phyloP scores from a whole-genome alignment of 1,139 yeast species.

The Yamadazyma membranifaciens region DNA sequence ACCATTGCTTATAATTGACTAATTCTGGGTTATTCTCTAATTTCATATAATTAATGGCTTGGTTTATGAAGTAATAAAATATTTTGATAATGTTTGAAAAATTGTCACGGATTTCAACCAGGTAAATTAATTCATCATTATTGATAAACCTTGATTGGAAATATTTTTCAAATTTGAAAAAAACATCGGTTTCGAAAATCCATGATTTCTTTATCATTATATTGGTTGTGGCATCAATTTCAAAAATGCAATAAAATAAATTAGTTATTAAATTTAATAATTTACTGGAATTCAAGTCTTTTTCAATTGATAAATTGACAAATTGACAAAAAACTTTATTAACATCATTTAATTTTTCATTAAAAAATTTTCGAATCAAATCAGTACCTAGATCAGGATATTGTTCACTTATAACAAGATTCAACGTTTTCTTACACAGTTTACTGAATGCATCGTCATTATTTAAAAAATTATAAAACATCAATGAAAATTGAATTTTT shows the following conservation, averaged over 20 bases:
- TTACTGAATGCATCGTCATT: conserved; percentile 12
- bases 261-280: conserved; percentile 32
- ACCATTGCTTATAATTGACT: conserved; percentile 33
- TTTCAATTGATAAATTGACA: conserved; percentile 19
- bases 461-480: conserved; percentile 45
- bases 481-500: conserved; percentile 52
- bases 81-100: conserved; percentile 28
- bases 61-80: conserved; percentile 37
- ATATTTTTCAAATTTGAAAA: conserved; percentile 32
- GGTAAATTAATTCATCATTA: conserved; percentile 15
- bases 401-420: conserved; percentile 3
- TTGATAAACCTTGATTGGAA: conserved; percentile 22
- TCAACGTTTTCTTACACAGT: conserved; percentile 16
- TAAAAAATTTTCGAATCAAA: conserved; percentile 27
- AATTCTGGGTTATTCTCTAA: conserved; percentile 21
- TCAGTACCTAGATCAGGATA: conserved; percentile 13
- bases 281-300: conserved; percentile 22
- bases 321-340: conserved; percentile 36
- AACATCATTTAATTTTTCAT: conserved; percentile 28
- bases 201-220: conserved; percentile 28
- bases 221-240: conserved; percentile 24
- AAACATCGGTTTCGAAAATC: conserved; percentile 39
- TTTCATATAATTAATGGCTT: conserved; percentile 39
- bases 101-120: conserved; percentile 11
- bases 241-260: conserved; percentile 41